Conservation (phyloP, 371 early-diverging fungal species). For the Mortierella sp. region DNA sequence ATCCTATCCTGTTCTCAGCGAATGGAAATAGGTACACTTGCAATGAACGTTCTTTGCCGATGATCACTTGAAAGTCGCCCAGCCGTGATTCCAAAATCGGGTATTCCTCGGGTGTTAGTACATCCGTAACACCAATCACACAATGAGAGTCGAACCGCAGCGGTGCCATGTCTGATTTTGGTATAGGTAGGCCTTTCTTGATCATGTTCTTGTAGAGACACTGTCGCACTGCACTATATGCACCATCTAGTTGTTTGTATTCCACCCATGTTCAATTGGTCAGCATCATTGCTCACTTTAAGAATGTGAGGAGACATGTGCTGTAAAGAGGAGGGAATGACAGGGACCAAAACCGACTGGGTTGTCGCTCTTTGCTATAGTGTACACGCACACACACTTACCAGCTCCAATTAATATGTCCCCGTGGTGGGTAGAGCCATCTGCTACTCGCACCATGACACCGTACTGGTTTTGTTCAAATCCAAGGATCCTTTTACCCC, state of each 20-base stretch:
- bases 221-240: slow-evolving; percentile 30
- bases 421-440: slow-evolving; percentile 7
- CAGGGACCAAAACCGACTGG: no score
- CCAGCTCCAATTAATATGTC: slow-evolving; percentile 18
- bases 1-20: slow-evolving; percentile 27
- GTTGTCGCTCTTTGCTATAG: no score
- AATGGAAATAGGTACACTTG: slow-evolving; percentile 27
- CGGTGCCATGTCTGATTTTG: slow-evolving; percentile 18
- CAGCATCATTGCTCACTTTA: no score
- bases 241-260: slow-evolving; percentile 15
- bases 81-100: slow-evolving; percentile 9
- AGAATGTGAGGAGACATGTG: no score
- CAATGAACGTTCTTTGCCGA: slow-evolving; percentile 15
- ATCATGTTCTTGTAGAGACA: slow-evolving; percentile 18
- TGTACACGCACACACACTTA: no score
- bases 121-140: slow-evolving; percentile 25
- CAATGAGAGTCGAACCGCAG: slow-evolving; percentile 30
- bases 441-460: slow-evolving; percentile 25
- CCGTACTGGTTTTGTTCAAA: slow-evolving; percentile 22
- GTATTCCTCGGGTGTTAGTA: slow-evolving; percentile 14
- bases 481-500: slow-evolving; percentile 26
- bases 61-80: slow-evolving; percentile 27
- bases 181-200: slow-evolving; percentile 7
- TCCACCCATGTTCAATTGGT: no score
- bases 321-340: no score